Conservation (phyloP, 768 basidiomycete genomes). For the Scleroderma citrinum region DNA sequence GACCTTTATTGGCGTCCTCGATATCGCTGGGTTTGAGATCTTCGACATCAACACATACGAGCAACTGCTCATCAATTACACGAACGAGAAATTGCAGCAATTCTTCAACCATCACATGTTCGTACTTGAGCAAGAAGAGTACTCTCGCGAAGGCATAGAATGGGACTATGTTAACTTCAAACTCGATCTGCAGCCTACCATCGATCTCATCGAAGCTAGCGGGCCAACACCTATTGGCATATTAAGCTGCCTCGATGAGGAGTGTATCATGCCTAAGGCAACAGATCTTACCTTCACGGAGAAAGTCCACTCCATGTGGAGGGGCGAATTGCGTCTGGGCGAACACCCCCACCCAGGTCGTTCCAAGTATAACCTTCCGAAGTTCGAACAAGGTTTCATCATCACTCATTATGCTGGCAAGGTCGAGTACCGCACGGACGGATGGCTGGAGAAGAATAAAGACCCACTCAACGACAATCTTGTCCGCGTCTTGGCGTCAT, state of each 20-base stretch:
- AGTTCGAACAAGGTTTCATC: constrained; percentile 92
- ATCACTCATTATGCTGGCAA: constrained; percentile 95
- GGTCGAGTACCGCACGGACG: constrained; percentile 92
- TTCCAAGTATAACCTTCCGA: constrained; percentile 76
- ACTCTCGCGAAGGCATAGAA: constrained; percentile 90
- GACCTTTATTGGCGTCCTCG: constrained; percentile 95
- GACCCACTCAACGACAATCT: constrained; percentile 97
- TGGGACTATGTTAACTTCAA: constrained; percentile 99
- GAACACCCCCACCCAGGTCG: constrained; percentile 66
- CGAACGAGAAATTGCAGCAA: constrained; percentile 97
- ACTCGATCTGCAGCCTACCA: constrained; percentile 94
- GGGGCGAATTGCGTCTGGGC: constrained; percentile 31
- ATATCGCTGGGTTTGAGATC: constrained; percentile 99
- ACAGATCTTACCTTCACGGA: constrained; percentile 92
- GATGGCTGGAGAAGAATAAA: constrained; percentile 99
- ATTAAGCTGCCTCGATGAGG: constrained; percentile 90
- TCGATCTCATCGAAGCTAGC: constrained; percentile 91
- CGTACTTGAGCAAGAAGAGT: constrained; percentile 98
- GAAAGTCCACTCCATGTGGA: constrained; percentile 82
- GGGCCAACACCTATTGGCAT: constrained; percentile 69
- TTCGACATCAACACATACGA: constrained; percentile 93
- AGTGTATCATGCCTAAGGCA: constrained; percentile 99
- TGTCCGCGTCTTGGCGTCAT: constrained; percentile 78
- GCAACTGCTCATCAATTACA: constrained; percentile 97
- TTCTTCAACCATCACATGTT: constrained; percentile 99